A percentile compares a stretch with the other conserved stretches of the same genome.
phyloP scores from a whole-genome alignment of 176 grass and related monocot genomes.

The Thalia dealbata region DNA sequence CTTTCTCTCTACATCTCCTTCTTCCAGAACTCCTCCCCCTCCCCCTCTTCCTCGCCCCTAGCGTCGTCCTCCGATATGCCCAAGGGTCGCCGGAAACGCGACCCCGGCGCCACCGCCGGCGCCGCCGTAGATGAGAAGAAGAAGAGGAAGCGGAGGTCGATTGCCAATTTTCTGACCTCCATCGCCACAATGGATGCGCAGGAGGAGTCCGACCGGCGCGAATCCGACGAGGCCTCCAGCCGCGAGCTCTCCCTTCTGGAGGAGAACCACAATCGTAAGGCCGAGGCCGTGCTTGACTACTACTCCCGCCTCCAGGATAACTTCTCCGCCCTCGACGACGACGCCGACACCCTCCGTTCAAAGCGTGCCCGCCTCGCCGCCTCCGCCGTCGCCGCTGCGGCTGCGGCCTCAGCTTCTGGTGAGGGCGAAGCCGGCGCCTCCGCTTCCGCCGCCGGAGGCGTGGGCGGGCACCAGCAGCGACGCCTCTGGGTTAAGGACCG shows the following conservation, averaged over 20 bases:
- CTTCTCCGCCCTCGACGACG: slow-evolving; percentile 31
- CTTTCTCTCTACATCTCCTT: slow-evolving; percentile 70
- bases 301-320: slow-evolving; percentile 61
- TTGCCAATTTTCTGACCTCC: slow-evolving; percentile 62
- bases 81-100: slow-evolving; percentile 26
- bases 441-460: neutral
- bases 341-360: neutral
- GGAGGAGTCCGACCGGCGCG: slow-evolving; percentile 44
- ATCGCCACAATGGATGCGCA: slow-evolving; percentile 55
- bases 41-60: neutral
- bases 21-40: slow-evolving; percentile 38
- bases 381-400: neutral
- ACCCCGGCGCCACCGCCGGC: neutral
- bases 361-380: neutral
- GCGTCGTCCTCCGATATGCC: slow-evolving; percentile 35
- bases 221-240: slow-evolving; percentile 29
- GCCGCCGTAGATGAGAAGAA: slow-evolving; percentile 12
- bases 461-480: slow-evolving; percentile 36
- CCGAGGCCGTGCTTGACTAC: slow-evolving; percentile 60
- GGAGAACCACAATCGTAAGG: slow-evolving; percentile 44
- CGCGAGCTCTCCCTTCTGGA: slow-evolving; percentile 63
- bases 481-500: slow-evolving; percentile 90
- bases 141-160: slow-evolving; percentile 52
- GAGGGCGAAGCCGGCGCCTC: slow-evolving; percentile 5
- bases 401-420: slow-evolving; percentile 22